Evolutionary conservation across 257 asterid genomes (phyloP), one percentile per base, ranked within the genome.

Genomic region (Verbascum thapsus): DNA sequence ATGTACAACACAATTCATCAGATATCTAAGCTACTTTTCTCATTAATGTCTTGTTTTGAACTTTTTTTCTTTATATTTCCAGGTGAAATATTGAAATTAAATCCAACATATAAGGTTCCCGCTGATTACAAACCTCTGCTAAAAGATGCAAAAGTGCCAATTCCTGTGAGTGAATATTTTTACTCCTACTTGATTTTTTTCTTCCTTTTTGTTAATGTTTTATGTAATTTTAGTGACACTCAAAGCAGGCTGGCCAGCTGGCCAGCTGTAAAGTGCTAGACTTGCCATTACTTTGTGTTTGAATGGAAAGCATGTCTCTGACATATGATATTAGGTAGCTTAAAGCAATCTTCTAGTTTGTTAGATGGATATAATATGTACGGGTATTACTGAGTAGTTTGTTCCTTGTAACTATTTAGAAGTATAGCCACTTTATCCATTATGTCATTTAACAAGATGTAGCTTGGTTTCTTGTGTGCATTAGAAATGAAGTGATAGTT

Each of bases 71-170:
- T 32, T 55, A 17, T 54, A 35, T 64, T 76, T 81, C 51, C 83
- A 92, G 96, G 94, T 68, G 97, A 92, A 78, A 60, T 89, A 58
- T 74, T 92, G 43, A 81, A 79, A 77, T 74, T 89, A 61, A 87
- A 86, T 78, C 94, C 97, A 22, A 67, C 85, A 62, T 92, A 81
- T 70, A 92, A 85, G 78, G 81, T 84, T 57, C 95, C 97, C 55
- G 75, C 87, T 54, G 90, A 86, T 72, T 88, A 88, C 80, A 87
- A 77, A 74, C 97, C 97, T 80, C 55, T 87, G 67, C 74, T 75
- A 62, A 87, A 87, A 77, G 98, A 87, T 78, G 95, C 81, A 10
- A 85, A 82, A 66, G 83, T 88, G 64, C 80, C 94, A 39, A 76
- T 85, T 69, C 98, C 95, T 53, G 98, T 87, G 68, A 92, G 98